phyloP scores from a whole-genome alignment of 2,329 filamentous ascomycete species.

The Cadophora luteo-olivacea region DNA sequence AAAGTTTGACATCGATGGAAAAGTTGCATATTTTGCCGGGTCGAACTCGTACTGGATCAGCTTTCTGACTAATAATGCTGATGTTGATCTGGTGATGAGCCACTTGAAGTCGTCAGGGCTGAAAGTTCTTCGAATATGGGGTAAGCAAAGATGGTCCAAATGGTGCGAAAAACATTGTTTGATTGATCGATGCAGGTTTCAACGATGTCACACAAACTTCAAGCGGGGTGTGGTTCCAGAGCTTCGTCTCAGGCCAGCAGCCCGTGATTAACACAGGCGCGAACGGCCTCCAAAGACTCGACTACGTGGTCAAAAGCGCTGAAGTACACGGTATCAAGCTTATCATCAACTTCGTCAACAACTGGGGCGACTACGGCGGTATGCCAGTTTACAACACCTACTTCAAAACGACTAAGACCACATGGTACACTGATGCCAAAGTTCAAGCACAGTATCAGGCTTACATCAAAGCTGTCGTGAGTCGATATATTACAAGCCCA shows the following conservation, averaged over 20 bases:
- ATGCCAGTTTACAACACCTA: slow-evolving; percentile 63
- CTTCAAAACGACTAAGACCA: slow-evolving; percentile 55
- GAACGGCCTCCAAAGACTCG: slow-evolving; percentile 67
- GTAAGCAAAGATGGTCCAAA: slow-evolving; percentile 36
- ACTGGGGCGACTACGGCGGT: slow-evolving; percentile 72
- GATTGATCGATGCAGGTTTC: slow-evolving; percentile 67
- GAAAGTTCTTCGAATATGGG: slow-evolving; percentile 16
- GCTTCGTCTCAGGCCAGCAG: slow-evolving; percentile 49
- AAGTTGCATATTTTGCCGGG: slow-evolving; percentile 56
- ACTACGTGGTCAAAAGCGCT: slow-evolving; percentile 66
- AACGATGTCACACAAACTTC: slow-evolving; percentile 57
- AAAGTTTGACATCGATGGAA: slow-evolving; percentile 51
- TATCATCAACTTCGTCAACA: slow-evolving; percentile 71
- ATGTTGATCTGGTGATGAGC: slow-evolving; percentile 59
- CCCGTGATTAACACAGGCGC: slow-evolving; percentile 69
- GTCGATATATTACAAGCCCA: slow-evolving; percentile 62
- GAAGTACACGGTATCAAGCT: slow-evolving; percentile 66
- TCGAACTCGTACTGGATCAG: slow-evolving; percentile 63
- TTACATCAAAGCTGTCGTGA: slow-evolving; percentile 66
- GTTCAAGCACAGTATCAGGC: slow-evolving; percentile 62
- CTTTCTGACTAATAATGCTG: slow-evolving; percentile 58
- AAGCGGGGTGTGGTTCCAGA: slow-evolving; percentile 52
- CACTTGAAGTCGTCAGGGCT: slow-evolving; percentile 48
- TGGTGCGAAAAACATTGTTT: slow-evolving; percentile 50
- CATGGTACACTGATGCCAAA: slow-evolving; percentile 62